These are phyloP conservation scores for Neurospora africana DNA, from an alignment of 495 filamentous ascomycete species.

Conservation along the genomic window DNA sequence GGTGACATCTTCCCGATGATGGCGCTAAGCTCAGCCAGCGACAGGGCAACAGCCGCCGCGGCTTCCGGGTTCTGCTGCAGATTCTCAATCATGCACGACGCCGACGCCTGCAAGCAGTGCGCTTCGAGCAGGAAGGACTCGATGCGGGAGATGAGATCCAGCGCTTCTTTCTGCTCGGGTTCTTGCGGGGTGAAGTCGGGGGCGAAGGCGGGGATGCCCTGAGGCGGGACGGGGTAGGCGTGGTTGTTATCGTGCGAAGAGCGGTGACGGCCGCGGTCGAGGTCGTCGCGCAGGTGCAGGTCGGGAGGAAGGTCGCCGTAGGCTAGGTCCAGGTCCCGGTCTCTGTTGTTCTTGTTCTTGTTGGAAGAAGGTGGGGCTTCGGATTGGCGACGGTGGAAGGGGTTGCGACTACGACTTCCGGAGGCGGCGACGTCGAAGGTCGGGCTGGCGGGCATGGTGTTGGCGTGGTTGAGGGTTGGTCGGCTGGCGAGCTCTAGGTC, in stretches of 20 bases:
- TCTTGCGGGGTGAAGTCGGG: slow-evolving; percentile 32
- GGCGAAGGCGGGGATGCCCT: neutral
- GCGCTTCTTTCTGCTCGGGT: slow-evolving; percentile 37
- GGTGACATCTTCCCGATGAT: slow-evolving; percentile 78
- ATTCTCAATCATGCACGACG: slow-evolving; percentile 68
- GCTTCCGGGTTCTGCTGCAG: slow-evolving; percentile 87
- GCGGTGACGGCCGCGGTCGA: slow-evolving; percentile 23
- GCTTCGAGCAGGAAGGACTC: slow-evolving; percentile 70
- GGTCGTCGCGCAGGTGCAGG: slow-evolving; percentile 30
- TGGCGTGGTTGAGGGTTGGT: slow-evolving; percentile 23
- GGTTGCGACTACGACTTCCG: neutral
- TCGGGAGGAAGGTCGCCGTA: slow-evolving; percentile 64
- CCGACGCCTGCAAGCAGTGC: slow-evolving; percentile 79
- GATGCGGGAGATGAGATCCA: slow-evolving; percentile 54
- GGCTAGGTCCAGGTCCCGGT: slow-evolving; percentile 79
- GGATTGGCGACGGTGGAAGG: slow-evolving; percentile 1
- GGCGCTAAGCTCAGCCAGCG: slow-evolving; percentile 81
- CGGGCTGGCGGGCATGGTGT: slow-evolving; percentile 14
- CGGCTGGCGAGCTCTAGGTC: slow-evolving; percentile 28
- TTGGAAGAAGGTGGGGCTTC: slow-evolving; percentile 17
- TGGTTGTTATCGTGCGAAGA: neutral
- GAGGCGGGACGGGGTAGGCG: neutral
- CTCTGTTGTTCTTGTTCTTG: slow-evolving; percentile 36
- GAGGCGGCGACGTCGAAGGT: neutral
- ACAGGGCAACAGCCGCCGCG: slow-evolving; percentile 86